Base-by-base conservation (phyloP, 192 early-diverging fungal genomes). In the Backusella tarrabulga region DNA sequence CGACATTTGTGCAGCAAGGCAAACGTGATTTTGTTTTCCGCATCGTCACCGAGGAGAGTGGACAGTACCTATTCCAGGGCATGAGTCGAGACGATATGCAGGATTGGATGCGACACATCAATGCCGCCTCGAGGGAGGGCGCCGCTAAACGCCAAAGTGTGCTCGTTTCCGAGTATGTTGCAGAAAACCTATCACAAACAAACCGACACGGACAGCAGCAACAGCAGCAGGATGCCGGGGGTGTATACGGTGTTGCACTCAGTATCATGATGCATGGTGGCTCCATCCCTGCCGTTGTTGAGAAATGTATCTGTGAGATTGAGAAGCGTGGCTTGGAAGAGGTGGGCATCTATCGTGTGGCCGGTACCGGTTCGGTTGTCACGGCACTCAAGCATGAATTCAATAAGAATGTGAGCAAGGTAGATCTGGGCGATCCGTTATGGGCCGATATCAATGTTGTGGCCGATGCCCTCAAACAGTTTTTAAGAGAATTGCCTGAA, bases 401-500 rank as follows among this genome's bases (percentile, higher is more conserved):
- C 78, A 92, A 93, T 73, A 84, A 77, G 15, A 84, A 76, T 17
- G 74, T 77, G 0, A 54, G 86, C 1, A 81, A 83, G 7, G 86
- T 93, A 11, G 83, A 92, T 42, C 74, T 94, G 74, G 84, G 84
- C 63, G 73, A 80, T 0, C 85, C 89, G 40, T 85, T 86, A 21
- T 94, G 88, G 78, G 83, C 85, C 29, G 93, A 94, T 54, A 94
- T 94, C 79, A 92, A 94, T 79, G 89, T 93, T 7, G 87, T 98
- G 6, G 95, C 96, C 0, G 95, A 94, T 67, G 90, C 96, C 46
- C 81, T 97, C 82, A 98, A 98, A 84, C 95, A 94, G 81, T 99
- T 97, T 82, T 84, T 99, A 75, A 90, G 97, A 19, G 95, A 96
- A 54, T 78, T 99, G 71, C 97, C 97, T 0, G 96, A 99, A 74